These are phyloP conservation scores for Microstegium vimineum DNA, from an alignment of 176 grass and related monocot genomes.

Conservation along the genomic window DNA sequence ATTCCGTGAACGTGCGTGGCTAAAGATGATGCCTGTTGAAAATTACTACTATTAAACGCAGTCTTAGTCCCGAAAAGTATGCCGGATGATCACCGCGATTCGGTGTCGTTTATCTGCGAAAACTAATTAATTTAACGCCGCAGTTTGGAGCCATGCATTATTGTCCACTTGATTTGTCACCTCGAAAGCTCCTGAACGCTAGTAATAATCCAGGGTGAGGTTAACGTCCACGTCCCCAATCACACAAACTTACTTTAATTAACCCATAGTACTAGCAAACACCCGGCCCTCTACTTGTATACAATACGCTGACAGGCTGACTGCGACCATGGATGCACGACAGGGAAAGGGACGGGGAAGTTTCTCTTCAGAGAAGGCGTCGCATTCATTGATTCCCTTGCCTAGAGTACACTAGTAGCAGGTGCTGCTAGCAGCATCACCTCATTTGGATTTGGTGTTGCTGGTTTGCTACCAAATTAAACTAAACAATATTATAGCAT, in stretches of 20 bases:
- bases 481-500: neutral
- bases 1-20: neutral
- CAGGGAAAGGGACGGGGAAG: constrained; percentile 15
- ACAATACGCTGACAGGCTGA: too few relatives aligned
- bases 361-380: constrained; percentile 1
- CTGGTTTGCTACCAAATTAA: neutral
- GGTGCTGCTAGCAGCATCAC: neutral
- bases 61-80: neutral
- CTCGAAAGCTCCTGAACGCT: constrained; percentile 31
- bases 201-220: constrained; percentile 13
- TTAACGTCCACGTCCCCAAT: constrained; percentile 9
- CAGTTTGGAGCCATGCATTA: constrained; percentile 2
- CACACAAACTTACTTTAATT: neutral
- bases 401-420: neutral
- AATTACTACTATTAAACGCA: neutral
- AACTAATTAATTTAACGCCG: constrained; percentile 30
- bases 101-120: neutral
- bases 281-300: too few relatives aligned
- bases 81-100: neutral
- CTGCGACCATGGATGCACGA: neutral
- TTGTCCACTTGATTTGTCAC: neutral
- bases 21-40: neutral
- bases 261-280: neutral
- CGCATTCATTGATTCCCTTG: neutral
- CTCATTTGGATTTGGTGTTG: too few relatives aligned